A percentile compares a stretch with the other conserved stretches of the same genome.
These are phyloP conservation scores for Botryotinia convoluta DNA, from an alignment of 2,329 filamentous ascomycete species.

Conservation along the genomic window DNA sequence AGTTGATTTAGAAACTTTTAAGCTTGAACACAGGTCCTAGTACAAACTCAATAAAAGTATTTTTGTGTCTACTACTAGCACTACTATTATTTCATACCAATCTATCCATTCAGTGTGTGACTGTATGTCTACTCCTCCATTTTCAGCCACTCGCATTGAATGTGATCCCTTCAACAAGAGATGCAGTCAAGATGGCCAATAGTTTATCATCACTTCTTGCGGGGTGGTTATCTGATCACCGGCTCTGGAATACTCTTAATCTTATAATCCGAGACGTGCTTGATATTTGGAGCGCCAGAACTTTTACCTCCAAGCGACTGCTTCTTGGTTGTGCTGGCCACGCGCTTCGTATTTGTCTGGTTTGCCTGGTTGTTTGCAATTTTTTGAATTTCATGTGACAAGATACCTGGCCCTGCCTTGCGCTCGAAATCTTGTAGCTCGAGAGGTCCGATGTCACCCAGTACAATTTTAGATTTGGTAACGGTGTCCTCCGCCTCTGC, in stretches of 20 bases:
- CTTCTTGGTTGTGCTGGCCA: not conserved
- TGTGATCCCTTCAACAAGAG: accelerated
- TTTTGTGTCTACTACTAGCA: not conserved
- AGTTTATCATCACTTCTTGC: not conserved
- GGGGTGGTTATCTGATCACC: not conserved
- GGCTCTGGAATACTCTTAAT: not conserved
- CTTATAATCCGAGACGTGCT: not conserved
- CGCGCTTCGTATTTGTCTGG: not conserved
- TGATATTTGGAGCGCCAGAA: too few species aligned
- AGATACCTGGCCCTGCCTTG: not conserved
- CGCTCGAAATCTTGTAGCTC: not conserved
- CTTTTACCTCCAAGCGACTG: too few species aligned
- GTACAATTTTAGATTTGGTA: not conserved
- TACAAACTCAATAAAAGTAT: not conserved
- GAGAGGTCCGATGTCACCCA: not conserved
- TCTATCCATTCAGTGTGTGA: too few species aligned
- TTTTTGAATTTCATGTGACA: not conserved
- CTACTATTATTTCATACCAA: not conserved
- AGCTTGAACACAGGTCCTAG: not conserved
- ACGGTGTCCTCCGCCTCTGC: not conserved
- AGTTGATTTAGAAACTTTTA: not conserved
- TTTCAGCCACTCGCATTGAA: not conserved
- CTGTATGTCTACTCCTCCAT: not conserved
- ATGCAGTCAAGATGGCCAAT: not conserved
- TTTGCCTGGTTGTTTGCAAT: not conserved